Evolutionary conservation across 148 eudicot species (phyloP), one percentile per base, ranked within the genome.

Genomic region (Amaranthus palmeri): DNA sequence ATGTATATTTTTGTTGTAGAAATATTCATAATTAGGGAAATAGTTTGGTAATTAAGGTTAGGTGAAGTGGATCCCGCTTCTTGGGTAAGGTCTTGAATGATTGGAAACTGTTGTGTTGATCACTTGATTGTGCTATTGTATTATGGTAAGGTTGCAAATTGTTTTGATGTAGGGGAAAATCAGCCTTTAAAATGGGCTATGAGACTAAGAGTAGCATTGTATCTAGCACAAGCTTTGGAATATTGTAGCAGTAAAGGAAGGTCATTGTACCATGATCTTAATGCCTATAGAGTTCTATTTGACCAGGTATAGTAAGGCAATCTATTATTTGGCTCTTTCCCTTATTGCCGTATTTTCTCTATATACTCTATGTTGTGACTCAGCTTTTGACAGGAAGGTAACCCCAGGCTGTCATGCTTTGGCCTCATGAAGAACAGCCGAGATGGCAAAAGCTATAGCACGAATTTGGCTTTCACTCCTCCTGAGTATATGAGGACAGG

Each of bases 401-500:
- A 91, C 80, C 93, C 97, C 53, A 87, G 97, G 86, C 97, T 91
- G 76, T 91, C 97, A 2, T 87, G 90, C 78, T 91, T 91, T 75
- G 97, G 97, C 78, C 89, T 91, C 68, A 91, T 91, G 97, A 91
- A 91, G 75, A 91, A 91, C 74, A 91, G 97, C 74, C 79, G 92
- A 85, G 97, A 91, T 71, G 97, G 97, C 41, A 91, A 91, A 82
- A 91, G 93, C 50, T 91, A 91, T 57, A 91, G 97, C 80, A 89
- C 97, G 47, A 91, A 91, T 75, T 77, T 89, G 80, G 95, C 97
- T 71, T 91, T 91, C 83, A 89, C 97, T 68, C 97, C 97, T 73
- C 97, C 97, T 61, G 97, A 91, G 73, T 91, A 91, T 80, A 79
- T 91, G 83, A 89, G 88, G 76, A 89, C 97, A 86, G 97, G 97